Percentiles rank a stretch among this genome's conserved stretches.
phyloP scores from a whole-genome alignment of 805 yeast species.

The Wickerhamiella brachini region DNA sequence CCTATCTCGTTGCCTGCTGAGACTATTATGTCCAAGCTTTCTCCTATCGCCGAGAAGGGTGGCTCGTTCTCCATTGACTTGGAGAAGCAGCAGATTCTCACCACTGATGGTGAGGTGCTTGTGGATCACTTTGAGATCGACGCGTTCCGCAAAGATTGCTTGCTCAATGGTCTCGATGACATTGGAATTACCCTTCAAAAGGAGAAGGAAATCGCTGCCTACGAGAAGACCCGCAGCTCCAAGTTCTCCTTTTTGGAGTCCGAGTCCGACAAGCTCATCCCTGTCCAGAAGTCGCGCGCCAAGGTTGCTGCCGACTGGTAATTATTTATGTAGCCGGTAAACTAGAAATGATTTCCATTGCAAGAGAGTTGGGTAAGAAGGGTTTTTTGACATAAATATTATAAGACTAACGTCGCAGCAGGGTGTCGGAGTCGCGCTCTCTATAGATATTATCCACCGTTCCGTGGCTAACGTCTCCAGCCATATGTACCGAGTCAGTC shows the following conservation, averaged over 20 bases:
- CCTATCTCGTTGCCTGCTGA: constrained; percentile 86
- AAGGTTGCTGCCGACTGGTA: constrained; percentile 1
- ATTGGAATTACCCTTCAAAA: constrained; percentile 90
- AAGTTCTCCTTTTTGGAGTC: constrained; percentile 88
- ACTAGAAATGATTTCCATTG: neutral
- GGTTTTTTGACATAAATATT: neutral
- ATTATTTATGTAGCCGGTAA: neutral
- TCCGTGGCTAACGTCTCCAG: neutral
- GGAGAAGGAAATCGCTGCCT: constrained; percentile 59
- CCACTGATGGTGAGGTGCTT: constrained; percentile 54
- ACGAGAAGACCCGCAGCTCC: constrained; percentile 63
- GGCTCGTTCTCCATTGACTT: constrained; percentile 64
- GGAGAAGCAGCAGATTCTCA: constrained; percentile 67
- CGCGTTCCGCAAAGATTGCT: constrained; percentile 85
- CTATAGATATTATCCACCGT: neutral
- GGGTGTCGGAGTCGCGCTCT: neutral
- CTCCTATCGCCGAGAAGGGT: constrained; percentile 71
- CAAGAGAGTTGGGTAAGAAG: too few species aligned
- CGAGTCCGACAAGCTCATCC: constrained; percentile 35
- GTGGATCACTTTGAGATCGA: constrained; percentile 80
- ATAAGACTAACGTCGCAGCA: neutral
- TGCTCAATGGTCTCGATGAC: constrained; percentile 90
- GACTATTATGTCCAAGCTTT: constrained; percentile 52
- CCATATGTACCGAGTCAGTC: neutral
- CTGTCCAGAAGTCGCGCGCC: neutral